Evolutionary conservation across 176 grass and related monocot genomes (phyloP).

Genomic region (Urochloa ruziziensis): DNA sequence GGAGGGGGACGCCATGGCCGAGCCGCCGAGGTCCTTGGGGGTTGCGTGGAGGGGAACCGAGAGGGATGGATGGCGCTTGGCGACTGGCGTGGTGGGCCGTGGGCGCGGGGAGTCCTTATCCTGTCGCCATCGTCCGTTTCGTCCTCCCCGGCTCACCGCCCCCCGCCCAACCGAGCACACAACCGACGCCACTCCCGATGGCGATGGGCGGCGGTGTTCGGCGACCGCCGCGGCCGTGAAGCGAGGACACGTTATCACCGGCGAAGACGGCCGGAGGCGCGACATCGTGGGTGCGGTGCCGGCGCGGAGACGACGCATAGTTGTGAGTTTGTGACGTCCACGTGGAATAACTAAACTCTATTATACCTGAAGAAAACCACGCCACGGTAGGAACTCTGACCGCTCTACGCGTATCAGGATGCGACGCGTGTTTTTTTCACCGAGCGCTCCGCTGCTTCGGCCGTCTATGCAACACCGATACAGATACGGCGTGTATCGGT

Average conservation of each 20-base stretch:
- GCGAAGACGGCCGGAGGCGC: background rate
- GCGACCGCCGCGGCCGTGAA: background rate
- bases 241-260: background rate
- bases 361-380: too few relatives aligned
- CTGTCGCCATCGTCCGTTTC: background rate
- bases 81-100: background rate
- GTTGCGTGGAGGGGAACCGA: background rate
- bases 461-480: too few relatives aligned
- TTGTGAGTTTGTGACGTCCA: too few relatives aligned
- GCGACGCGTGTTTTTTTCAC: too few relatives aligned
- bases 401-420: too few relatives aligned
- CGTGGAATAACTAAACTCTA: too few relatives aligned
- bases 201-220: background rate
- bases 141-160: background rate
- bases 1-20: conserved; percentile 31
- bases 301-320: too few relatives aligned
- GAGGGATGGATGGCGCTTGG: background rate
- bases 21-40: background rate
- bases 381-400: too few relatives aligned
- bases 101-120: background rate
- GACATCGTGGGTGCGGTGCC: background rate
- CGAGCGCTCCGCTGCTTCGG: too few relatives aligned
- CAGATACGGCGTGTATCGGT: too few relatives aligned
- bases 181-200: background rate
- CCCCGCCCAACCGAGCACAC: background rate